A percentile compares a stretch with the other conserved stretches of the same genome.
These are phyloP conservation scores for Mycena epipterygia DNA, from an alignment of 768 basidiomycete species.

Conservation along the genomic window DNA sequence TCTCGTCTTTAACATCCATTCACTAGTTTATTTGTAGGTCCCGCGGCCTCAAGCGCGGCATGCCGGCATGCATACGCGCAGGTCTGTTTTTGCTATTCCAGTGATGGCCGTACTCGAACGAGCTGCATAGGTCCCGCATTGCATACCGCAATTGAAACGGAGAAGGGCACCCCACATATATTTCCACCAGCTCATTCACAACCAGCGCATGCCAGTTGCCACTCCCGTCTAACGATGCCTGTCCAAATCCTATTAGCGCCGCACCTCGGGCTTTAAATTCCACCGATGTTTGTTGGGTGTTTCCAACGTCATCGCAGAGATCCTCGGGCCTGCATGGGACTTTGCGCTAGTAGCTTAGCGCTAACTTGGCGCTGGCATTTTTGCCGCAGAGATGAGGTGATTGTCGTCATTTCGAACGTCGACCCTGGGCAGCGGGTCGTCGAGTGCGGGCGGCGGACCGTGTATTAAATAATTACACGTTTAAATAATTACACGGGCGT, in stretches of 20 bases:
- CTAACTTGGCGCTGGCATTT: neutral
- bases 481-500: neutral
- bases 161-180: too few relatives aligned
- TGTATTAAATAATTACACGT: too few relatives aligned
- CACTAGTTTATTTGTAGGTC: too few relatives aligned
- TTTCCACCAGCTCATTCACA: too few relatives aligned
- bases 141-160: too few relatives aligned
- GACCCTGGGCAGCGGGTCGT: neutral
- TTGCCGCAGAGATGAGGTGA: neutral
- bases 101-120: too few relatives aligned
- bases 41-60: too few relatives aligned
- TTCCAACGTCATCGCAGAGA: constrained; percentile 5
- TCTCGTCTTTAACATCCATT: too few relatives aligned
- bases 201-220: neutral
- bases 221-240: neutral
- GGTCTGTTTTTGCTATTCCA: too few relatives aligned
- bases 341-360: neutral
- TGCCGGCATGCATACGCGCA: too few relatives aligned
- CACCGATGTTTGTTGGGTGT: constrained; percentile 9
- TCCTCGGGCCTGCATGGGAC: neutral
- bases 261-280: neutral
- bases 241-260: neutral
- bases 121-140: too few relatives aligned
- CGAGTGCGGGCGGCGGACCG: neutral
- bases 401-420: neutral